Evolutionary conservation across 352 stramenopile genomes (phyloP).

Genomic region (Thraustotheca clavata): DNA sequence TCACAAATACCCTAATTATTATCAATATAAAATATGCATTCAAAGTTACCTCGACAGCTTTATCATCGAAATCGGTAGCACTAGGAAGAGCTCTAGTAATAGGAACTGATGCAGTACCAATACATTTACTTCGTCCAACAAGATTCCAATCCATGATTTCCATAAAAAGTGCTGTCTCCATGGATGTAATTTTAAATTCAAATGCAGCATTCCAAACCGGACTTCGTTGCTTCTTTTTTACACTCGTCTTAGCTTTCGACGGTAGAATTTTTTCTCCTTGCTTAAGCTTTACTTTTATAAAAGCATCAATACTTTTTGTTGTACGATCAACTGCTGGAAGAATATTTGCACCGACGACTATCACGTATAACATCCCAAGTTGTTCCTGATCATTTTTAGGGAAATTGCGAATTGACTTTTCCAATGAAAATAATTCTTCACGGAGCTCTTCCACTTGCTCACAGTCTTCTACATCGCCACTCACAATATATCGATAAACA

Average conservation of each 20-base stretch:
- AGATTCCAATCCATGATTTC: conserved; percentile 48
- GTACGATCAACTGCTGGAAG: conserved; percentile 49
- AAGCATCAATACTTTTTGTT: conserved; percentile 43
- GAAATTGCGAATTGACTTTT: conserved; percentile 36
- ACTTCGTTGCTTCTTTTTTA: conserved; percentile 51
- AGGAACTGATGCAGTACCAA: conserved; percentile 36
- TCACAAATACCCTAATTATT: conserved; percentile 21
- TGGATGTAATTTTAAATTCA: conserved; percentile 36
- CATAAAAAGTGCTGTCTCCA: conserved; percentile 42
- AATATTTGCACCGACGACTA: conserved; percentile 55
- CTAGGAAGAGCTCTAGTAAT: conserved; percentile 43
- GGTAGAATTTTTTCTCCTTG: conserved; percentile 11
- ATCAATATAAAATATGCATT: no score
- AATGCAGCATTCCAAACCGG: conserved; percentile 56
- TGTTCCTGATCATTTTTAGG: conserved; percentile 13
- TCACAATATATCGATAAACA: conserved; percentile 55
- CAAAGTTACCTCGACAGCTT: not conserved
- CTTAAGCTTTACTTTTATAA: conserved; percentile 44
- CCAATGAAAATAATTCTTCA: conserved; percentile 44
- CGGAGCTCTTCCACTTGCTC: conserved; percentile 62
- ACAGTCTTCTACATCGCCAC: conserved; percentile 54
- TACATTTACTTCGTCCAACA: conserved; percentile 36
- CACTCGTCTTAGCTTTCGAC: conserved; percentile 22
- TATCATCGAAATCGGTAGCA: conserved; percentile 20
- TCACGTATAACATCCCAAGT: conserved; percentile 41